phyloP scores from a whole-genome alignment of 2,329 filamentous ascomycete genomes.

The Paracamarosporium sp. region DNA sequence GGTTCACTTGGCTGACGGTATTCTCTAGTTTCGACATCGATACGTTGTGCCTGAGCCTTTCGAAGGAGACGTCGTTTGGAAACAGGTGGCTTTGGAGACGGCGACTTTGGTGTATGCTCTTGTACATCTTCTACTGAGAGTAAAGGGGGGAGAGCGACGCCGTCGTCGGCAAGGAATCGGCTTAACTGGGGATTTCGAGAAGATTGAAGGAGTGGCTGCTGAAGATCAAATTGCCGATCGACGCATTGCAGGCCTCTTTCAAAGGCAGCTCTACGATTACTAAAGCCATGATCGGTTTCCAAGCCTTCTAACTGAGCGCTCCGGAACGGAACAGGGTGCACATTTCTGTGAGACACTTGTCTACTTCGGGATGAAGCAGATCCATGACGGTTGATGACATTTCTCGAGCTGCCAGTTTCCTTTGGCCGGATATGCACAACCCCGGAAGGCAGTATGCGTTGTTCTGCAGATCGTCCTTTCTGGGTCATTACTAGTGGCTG shows the following conservation, averaged over 20 bases:
- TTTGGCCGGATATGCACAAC: conserved; percentile 2
- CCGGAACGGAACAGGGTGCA: conserved; percentile 26
- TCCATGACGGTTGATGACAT: background rate
- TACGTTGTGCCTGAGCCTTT: conserved; percentile 52
- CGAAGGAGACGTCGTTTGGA: conserved; percentile 29
- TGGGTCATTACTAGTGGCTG: background rate
- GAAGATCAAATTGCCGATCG: conserved; percentile 32
- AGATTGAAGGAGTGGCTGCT: conserved; percentile 13
- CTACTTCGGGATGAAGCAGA: background rate
- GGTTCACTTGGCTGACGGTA: conserved; percentile 55
- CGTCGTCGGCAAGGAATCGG: conserved; percentile 42
- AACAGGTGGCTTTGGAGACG: conserved; percentile 8
- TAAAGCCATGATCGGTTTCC: conserved; percentile 45
- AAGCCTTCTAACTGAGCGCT: conserved; percentile 52
- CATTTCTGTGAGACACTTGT: background rate
- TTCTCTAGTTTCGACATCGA: conserved; percentile 55
- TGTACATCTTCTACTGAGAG: conserved; percentile 24
- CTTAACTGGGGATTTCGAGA: conserved; percentile 37
- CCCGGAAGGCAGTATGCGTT: conserved; percentile 1
- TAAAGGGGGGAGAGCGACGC: conserved; percentile 25
- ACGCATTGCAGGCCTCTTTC: conserved; percentile 36
- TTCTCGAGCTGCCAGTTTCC: background rate
- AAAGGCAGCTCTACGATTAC: conserved; percentile 48
- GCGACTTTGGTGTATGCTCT: conserved; percentile 10
- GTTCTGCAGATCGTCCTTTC: background rate